Evolutionary conservation across 2,329 filamentous ascomycete species (phyloP), one percentile per base, ranked within the genome.

Genomic region (Calonectria honghensis): DNA sequence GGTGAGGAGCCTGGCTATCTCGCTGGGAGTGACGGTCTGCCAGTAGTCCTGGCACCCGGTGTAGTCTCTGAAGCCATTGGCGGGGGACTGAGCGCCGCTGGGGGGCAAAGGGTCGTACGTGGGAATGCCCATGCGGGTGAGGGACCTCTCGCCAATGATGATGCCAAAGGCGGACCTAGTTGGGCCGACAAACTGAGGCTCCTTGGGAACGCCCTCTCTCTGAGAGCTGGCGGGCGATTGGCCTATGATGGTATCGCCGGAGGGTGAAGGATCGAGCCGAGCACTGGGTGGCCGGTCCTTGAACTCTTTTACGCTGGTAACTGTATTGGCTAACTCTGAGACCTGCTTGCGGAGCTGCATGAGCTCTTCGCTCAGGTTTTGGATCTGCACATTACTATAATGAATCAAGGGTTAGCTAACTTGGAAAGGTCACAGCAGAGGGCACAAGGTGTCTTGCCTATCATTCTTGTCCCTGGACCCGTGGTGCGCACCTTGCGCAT

Each of bases 101-200:
- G 77, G 78, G 0, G 82, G 78, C 41, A 79, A 76, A 0, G 79
- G 76, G 0, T 84, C 81, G 18, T 73, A 81, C 0, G 70, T 77
- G 0, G 83, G 82, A 0, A 86, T 84, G 6, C 83, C 84, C 82
- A 86, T 84, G 2, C 81, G 79, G 0, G 82, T 84, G 1, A 86
- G 76, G 0, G 85, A 85, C 0, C 80, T 78, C 51, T 86, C 83
- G 2, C 83, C 84, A 4, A 86, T 81, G 6, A 83, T 78, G 7
- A 86, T 78, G 3, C 84, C 82, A 68, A 82, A 86, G 0, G 82
- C 82, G 0, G 85, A 83, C 2, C 83, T 73, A 1, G 84, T 86
- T 1, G 84, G 83, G 0, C 85, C 85, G 20, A 86, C 80, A 41
- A 86, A 86, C 7, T 84, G 84, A 0, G 84, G 83, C 6, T 84